A percentile compares a stretch with the other conserved stretches of the same genome.
These are phyloP conservation scores for Sclerotinia trifoliorum DNA, from an alignment of 2,329 filamentous ascomycete species.

Conservation along the genomic window DNA sequence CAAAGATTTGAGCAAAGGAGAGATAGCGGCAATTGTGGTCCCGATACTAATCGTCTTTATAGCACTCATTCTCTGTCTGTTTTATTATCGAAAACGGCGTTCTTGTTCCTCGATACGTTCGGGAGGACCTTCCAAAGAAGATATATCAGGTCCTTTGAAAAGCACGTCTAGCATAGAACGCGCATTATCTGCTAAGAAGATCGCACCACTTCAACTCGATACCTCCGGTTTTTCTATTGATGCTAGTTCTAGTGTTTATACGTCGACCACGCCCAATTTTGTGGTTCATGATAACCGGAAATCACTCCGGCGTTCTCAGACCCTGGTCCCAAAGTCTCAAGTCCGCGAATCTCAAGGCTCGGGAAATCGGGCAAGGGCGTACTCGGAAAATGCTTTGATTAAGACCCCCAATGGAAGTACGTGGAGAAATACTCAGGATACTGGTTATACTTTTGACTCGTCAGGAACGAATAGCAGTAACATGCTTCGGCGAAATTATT, in stretches of 20 bases:
- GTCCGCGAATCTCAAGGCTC: slow-evolving; percentile 24
- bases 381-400: slow-evolving; percentile 34
- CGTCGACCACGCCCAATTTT: slow-evolving; percentile 12
- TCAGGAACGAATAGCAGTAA: slow-evolving; percentile 31
- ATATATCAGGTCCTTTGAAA: slow-evolving; percentile 32
- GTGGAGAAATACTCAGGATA: slow-evolving; percentile 36
- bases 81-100: slow-evolving; percentile 30
- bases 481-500: slow-evolving; percentile 33
- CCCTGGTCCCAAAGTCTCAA: slow-evolving; percentile 22
- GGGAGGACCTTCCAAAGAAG: slow-evolving; percentile 27
- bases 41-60: slow-evolving; percentile 28
- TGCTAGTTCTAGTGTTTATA: slow-evolving; percentile 16
- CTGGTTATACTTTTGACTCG: slow-evolving; percentile 25
- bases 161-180: slow-evolving; percentile 26
- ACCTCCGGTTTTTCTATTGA: slow-evolving; percentile 31
- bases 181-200: slow-evolving; percentile 25
- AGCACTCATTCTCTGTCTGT: slow-evolving; percentile 28
- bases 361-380: slow-evolving; percentile 27
- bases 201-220: slow-evolving; percentile 30
- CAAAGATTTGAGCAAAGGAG: slow-evolving; percentile 25
- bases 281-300: slow-evolving; percentile 7
- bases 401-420: slow-evolving; percentile 26
- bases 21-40: slow-evolving; percentile 33
- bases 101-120: slow-evolving; percentile 22
- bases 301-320: slow-evolving; percentile 20